Conservation (phyloP, 1,139 yeast species). For the Candida sojae region DNA sequence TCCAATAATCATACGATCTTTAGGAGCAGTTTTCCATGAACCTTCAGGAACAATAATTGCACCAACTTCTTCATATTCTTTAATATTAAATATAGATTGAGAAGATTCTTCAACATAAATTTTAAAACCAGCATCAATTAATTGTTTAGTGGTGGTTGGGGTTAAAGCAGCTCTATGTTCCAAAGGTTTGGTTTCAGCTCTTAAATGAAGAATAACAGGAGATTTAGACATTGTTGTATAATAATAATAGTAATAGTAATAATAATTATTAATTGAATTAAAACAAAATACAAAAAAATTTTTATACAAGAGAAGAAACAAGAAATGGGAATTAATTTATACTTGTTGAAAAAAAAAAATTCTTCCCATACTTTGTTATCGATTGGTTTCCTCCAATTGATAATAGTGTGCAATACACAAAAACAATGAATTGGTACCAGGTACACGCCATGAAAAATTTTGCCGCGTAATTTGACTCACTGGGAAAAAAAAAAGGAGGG, state of each 20-base stretch:
- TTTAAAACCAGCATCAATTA: conserved; percentile 85
- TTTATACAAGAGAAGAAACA: not conserved
- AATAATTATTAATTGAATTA: not conserved
- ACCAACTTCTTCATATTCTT: conserved; percentile 80
- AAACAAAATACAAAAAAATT: not conserved
- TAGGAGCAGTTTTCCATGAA: conserved; percentile 90
- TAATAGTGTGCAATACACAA: too few species aligned
- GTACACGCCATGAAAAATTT: not conserved
- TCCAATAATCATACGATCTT: conserved; percentile 86
- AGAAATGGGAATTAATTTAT: not conserved
- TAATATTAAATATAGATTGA: conserved; percentile 74
- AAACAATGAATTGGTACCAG: too few species aligned
- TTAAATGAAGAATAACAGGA: conserved; percentile 66
- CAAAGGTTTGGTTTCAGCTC: conserved; percentile 96
- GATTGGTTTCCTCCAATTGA: too few species aligned
- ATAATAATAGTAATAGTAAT: not conserved
- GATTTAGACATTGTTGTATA: conserved; percentile 7
- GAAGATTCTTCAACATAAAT: conserved; percentile 84
- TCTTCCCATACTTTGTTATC: not conserved
- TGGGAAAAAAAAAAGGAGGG: too few species aligned
- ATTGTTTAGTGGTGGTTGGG: conserved; percentile 82
- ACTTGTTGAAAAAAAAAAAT: not conserved
- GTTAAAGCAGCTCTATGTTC: conserved; percentile 98
- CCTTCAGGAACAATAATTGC: conserved; percentile 89
- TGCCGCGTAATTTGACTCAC: not conserved